Conservation (phyloP, 164 flowering plant species). For the Macadamia integrifolia region DNA sequence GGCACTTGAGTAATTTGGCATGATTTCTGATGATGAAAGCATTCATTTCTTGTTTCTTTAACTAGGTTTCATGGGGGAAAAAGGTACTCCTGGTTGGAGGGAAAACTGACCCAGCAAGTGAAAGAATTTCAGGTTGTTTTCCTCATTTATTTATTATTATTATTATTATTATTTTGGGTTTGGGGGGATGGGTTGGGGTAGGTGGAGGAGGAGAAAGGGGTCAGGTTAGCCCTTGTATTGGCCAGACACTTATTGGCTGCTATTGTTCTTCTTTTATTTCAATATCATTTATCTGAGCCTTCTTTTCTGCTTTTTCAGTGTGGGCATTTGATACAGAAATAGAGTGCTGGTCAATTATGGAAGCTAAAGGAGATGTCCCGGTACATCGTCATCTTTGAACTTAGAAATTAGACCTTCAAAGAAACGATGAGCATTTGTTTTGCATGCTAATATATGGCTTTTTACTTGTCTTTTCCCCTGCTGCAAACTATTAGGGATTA, state of each 20-base stretch:
- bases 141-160: not conserved
- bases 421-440: not conserved
- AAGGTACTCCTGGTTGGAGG: conserved; percentile 89
- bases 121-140: conserved; percentile 65
- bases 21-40: conserved; percentile 7
- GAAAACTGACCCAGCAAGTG: conserved; percentile 67
- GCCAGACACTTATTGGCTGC: too few relatives aligned
- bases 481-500: too few relatives aligned
- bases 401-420: not conserved
- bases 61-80: conserved; percentile 90
- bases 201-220: too few relatives aligned
- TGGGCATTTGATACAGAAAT: conserved; percentile 92
- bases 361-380: conserved; percentile 95
- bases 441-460: not conserved
- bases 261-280: too few relatives aligned
- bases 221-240: too few relatives aligned
- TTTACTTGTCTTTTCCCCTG: too few relatives aligned
- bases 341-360: conserved; percentile 91
- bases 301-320: conserved; percentile 40
- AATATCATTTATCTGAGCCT: not conserved
- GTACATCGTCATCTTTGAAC: conserved; percentile 34
- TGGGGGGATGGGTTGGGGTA: too few relatives aligned
- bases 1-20: conserved; percentile 4
- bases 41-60: conserved; percentile 12
- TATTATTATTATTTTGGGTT: not conserved